Base-by-base conservation (phyloP, 2,329 filamentous ascomycete species). In the Cladosporium oxysporum region DNA sequence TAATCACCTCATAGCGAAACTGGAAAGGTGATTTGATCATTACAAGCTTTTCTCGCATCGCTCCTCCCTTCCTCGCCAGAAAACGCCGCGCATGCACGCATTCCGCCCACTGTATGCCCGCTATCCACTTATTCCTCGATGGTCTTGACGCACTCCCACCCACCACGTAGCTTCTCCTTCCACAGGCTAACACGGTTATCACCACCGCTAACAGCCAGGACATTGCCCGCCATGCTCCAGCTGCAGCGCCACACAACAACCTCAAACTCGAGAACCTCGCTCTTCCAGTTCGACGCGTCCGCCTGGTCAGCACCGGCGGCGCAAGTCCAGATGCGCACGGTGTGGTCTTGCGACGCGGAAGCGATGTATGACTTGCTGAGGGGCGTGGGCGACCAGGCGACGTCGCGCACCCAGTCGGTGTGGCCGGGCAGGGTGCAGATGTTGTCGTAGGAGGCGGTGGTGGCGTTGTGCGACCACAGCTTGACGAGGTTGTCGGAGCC, bases 181-280 rank as follows among this genome's bases (percentile, higher is more conserved):
- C 94, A 99, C 78, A 99, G 80, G 63, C 90, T 96, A 65, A 99
- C 93, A 82, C 96, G 93, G 84, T 99, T 99, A 81, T 99, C 94
- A 29, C 91, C 92, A 47, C 92, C 92, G 76, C 91, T 95, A 69
- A 97, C 92, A 11, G 95, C 95, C 73, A 99, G 84, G 23, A 98
- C 93, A 77, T 99, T 99, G 62, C 95, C 95, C 79, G 92, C 97
- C 76, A 98, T 83, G 73, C 93, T 97, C 95, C 95, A 99, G 84
- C 92, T 97, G 55, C 97, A 95, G 65, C 95, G 89, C 95, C 95
- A 99, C 66, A 97, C 87, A 57, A 93, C 90, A 5, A 90, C 88
- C 68, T 97, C 94, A 73, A 99, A 96, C 74, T 90, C 88, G 70
- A 99, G 85, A 49, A 91, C 88, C 79, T 96, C 95, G 79, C 87